Base-by-base conservation (phyloP, 108 stramenopile species). In the Conticribra guillardii region DNA sequence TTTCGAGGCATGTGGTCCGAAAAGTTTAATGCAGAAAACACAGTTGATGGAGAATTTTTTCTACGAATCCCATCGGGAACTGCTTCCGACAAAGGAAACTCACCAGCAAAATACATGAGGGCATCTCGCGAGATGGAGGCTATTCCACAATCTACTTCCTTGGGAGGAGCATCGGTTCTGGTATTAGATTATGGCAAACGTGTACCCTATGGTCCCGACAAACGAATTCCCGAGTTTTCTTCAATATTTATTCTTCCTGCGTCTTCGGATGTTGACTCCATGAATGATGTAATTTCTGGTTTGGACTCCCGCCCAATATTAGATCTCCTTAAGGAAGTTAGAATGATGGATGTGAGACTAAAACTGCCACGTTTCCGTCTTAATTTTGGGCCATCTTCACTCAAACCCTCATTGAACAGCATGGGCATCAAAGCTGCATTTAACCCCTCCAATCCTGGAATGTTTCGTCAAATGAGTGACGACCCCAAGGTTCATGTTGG, bases 1-100 rank as follows among this genome's bases (percentile, higher is more conserved):
- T 78, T 78, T 52, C 71, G 65, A 58, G 76, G 76, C 16, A 50
- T 11, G 22, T 78, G 76, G 76, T 50, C 62, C 3, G 34, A 78
- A 18, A n/a, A 26, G 41, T 78, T 78, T 44, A 34, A 45, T 22
- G 9, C 67, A 15, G 7, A 47, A 7, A 45, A 64, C 0, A 78
- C 61, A 11, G 22, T 53, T 54, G 44, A 51, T 0, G 63, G 44
- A 21, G 26, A 14, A 3, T 71, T 71, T 53, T 28, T 29, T 30
- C 16, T 17, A 11, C 18, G 59, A 41, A n/a, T n/a, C n/a, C 37
- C 37, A 41, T 9, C 11, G 37, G 37, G 11, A 41, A 9, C 37
- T 41, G 37, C 5, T 5, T 5, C 37, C 0, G 64, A 78, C 28
- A 48, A 23, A 1, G 51, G 21, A 4, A 34, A 47, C 18, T 24